phyloP scores from a whole-genome alignment of 257 asterid genomes.

The Solanum piurae region DNA sequence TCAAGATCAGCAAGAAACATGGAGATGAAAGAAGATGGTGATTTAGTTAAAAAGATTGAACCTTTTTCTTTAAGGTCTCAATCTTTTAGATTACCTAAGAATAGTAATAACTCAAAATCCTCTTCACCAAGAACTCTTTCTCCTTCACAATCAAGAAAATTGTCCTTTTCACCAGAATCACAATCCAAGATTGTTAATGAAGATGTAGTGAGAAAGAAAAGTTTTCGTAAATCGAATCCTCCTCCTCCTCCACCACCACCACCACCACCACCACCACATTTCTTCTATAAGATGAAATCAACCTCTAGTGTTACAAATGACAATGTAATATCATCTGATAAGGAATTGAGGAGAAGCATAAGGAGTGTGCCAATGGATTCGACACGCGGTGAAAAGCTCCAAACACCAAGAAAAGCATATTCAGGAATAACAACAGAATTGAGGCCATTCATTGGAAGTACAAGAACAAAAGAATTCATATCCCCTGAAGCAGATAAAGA shows the following conservation, averaged over 20 bases:
- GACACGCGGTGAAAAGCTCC: slow-evolving; percentile 8
- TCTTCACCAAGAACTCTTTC: slow-evolving; percentile 20
- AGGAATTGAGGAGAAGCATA: slow-evolving; percentile 29
- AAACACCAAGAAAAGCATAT: slow-evolving; percentile 8
- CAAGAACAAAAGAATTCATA: not conserved
- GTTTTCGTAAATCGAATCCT: slow-evolving; percentile 16
- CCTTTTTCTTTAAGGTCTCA: slow-evolving; percentile 26
- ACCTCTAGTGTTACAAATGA: slow-evolving; percentile 12
- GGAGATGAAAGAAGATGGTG: slow-evolving; percentile 22
- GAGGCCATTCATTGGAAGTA: not conserved
- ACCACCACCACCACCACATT: slow-evolving; percentile 37
- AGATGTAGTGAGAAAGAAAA: slow-evolving; percentile 31
- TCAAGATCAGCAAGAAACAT: slow-evolving; percentile 66
- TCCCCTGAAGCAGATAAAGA: not conserved
- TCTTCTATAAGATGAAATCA: slow-evolving; percentile 23
- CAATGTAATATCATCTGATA: slow-evolving; percentile 3
- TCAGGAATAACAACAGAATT: slow-evolving; percentile 14
- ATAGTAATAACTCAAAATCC: slow-evolving; percentile 12
- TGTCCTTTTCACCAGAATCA: slow-evolving; percentile 28
- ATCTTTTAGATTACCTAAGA: slow-evolving; percentile 1
- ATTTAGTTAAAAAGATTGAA: slow-evolving; percentile 8
- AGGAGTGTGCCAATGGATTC: slow-evolving; percentile 36
- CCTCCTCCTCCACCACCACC: slow-evolving; percentile 42
- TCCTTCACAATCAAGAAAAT: slow-evolving; percentile 16
- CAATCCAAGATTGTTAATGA: slow-evolving; percentile 28